Evolutionary conservation across 352 stramenopile genomes (phyloP), one percentile per base, ranked within the genome.

Genomic region (Pythium utonaiense): DNA sequence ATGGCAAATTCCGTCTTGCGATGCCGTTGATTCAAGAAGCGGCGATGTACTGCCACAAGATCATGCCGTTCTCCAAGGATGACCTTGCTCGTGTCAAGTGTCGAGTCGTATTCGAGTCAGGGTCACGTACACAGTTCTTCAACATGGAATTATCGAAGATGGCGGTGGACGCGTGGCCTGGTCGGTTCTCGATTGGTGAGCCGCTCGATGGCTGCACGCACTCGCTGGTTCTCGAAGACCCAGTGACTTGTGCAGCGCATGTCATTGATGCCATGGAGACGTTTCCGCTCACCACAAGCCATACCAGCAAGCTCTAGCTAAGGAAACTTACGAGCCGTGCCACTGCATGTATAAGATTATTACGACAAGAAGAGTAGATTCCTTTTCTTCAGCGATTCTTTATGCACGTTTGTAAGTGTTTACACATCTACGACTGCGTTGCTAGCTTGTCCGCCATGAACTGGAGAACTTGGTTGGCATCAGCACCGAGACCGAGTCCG

Each of bases 391-490:
- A n/a, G n/a, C n/a, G n/a, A n/a, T n/a, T n/a, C n/a, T n/a, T n/a
- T n/a, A n/a, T n/a, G n/a, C n/a, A n/a, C n/a, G n/a, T n/a, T n/a
- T n/a, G n/a, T n/a, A n/a, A n/a, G n/a, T n/a, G n/a, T n/a, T n/a
- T n/a, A n/a, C n/a, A n/a, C n/a, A n/a, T 41, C 34, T 41, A 41
- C 10, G 5, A 14, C 5, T 41, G 5, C 14, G 34, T 16, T 9
- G 24, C 48, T 3, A 64, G 12, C n/a, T 55, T 36, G 7, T 60
- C 50, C 6, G 50, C 59, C 19, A 87, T 60, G 49, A 73, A 77
- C 49, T 70, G 57, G 13, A 87, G 75, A 9, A 70, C 66, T 6
- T 66, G 30, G 66, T 82, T 85, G 1, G 78, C 78, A 19, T 85
- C 78, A 25, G 71, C 60, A 24, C 49, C 41, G 24, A 86, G 57